These are phyloP conservation scores for Eremothecium cymbalariae DNA, from an alignment of 1,139 yeast genomes.

Conservation along the genomic window DNA sequence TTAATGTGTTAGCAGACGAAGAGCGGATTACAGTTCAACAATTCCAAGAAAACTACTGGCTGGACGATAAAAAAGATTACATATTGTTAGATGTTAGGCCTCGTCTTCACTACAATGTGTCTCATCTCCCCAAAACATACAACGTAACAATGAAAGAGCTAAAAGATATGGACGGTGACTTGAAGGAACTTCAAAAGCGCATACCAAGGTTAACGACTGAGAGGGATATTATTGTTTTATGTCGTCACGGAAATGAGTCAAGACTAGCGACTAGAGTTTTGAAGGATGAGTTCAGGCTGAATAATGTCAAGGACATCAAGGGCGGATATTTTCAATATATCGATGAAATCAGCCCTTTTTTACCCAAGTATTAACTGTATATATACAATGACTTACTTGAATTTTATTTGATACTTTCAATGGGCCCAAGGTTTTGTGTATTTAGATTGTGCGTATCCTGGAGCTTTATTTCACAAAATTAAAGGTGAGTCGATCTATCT, in stretches of 20 bases:
- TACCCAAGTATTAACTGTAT: constrained; percentile 72
- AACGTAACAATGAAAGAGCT: constrained; percentile 55
- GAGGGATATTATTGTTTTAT: constrained; percentile 38
- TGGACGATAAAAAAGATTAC: constrained; percentile 16
- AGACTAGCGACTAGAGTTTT: constrained; percentile 61
- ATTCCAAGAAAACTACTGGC: constrained; percentile 27
- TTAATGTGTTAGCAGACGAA: constrained; percentile 37
- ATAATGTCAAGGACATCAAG: constrained; percentile 52
- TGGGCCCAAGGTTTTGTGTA: too few species aligned
- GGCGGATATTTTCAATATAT: constrained; percentile 81
- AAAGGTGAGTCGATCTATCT: too few species aligned
- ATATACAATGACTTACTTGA: too few species aligned
- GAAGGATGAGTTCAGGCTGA: constrained; percentile 41
- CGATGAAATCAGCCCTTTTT: constrained; percentile 45
- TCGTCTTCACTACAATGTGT: constrained; percentile 61
- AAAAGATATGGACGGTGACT: constrained; percentile 33
- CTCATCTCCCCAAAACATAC: constrained; percentile 49
- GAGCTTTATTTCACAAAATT: too few species aligned
- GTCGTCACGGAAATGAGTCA: constrained; percentile 90
- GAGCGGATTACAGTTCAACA: constrained; percentile 48
- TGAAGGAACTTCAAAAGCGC: constrained; percentile 16
- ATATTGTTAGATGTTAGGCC: constrained; percentile 76
- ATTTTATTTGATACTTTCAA: too few species aligned
- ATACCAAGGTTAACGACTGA: constrained; percentile 19
- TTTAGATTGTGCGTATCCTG: too few species aligned